These are phyloP conservation scores for Bocquillonia castaneifolia DNA, from an alignment of 441 rosid genomes.

Conservation along the genomic window DNA sequence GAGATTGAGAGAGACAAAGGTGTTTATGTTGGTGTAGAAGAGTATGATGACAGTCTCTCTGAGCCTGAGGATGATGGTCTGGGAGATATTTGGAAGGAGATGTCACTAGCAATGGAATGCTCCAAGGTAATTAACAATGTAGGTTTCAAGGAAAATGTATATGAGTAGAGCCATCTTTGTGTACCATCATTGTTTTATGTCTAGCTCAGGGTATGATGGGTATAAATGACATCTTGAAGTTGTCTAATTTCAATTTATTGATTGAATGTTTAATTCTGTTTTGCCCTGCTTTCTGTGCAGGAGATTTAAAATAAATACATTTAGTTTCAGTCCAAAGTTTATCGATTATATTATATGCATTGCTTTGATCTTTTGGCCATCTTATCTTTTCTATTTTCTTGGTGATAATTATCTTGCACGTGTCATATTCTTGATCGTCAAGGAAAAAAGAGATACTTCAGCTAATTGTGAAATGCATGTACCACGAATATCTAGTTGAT, in stretches of 20 bases:
- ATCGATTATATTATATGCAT: not conserved
- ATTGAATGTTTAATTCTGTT: not conserved
- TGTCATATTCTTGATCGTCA: not conserved
- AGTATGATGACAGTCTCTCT: conserved; percentile 32
- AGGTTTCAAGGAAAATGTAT: not conserved
- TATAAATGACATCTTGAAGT: not conserved
- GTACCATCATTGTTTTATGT: not conserved
- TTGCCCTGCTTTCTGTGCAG: not conserved
- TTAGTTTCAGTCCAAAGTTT: not conserved
- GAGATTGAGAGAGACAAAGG: conserved; percentile 46
- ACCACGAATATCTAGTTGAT: not conserved
- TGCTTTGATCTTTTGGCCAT: not conserved
- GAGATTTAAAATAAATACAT: not conserved
- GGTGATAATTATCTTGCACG: not conserved
- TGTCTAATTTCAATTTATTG: not conserved
- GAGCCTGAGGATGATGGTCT: conserved; percentile 61
- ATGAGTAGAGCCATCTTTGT: not conserved
- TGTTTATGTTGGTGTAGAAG: conserved; percentile 57
- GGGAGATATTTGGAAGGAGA: conserved; percentile 81
- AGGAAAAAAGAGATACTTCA: not conserved
- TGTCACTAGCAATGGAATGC: conserved; percentile 61
- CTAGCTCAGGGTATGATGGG: not conserved
- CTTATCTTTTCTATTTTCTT: not conserved
- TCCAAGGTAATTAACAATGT: conserved; percentile 51
- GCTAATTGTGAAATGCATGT: not conserved